phyloP scores from a whole-genome alignment of 2,329 filamentous ascomycete species.

The Paracoccidioides brasiliensis region DNA sequence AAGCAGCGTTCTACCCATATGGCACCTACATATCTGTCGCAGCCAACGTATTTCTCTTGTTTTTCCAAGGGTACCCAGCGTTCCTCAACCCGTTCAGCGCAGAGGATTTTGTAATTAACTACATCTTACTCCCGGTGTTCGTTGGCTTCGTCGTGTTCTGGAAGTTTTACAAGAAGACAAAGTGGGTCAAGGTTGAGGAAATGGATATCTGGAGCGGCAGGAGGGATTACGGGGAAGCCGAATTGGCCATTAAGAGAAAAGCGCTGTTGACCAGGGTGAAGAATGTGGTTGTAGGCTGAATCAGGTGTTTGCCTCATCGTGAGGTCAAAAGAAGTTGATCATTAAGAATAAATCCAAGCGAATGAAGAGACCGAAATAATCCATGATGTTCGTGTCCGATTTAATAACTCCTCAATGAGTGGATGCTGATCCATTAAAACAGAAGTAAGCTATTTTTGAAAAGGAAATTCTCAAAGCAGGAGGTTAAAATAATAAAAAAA shows the following conservation, averaged over 20 bases:
- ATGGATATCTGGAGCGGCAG: conserved; percentile 30
- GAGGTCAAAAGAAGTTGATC: no score
- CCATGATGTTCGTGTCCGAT: no score
- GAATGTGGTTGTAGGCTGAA: conserved; percentile 17
- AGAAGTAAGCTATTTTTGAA: not conserved
- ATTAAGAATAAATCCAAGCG: no score
- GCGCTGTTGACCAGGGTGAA: conserved; percentile 13
- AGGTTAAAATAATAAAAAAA: not conserved
- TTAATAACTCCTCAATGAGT: not conserved
- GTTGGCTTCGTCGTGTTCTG: conserved; percentile 34
- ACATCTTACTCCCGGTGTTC: conserved; percentile 42
- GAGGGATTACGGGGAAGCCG: conserved; percentile 14
- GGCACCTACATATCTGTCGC: conserved; percentile 38
- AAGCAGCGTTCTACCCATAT: conserved; percentile 38
- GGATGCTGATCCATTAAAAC: not conserved
- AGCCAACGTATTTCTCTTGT: conserved; percentile 38
- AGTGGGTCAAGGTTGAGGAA: conserved; percentile 23
- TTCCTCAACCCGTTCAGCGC: conserved; percentile 38
- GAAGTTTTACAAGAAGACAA: conserved; percentile 32
- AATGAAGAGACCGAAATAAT: no score
- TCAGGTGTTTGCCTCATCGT: not conserved
- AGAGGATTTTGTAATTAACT: conserved; percentile 41
- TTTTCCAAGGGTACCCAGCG: conserved; percentile 42
- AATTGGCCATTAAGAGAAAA: conserved; percentile 1
- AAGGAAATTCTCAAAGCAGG: not conserved